Evolutionary conservation across 371 early-diverging fungal species (phyloP), one percentile per base, ranked within the genome.

Genomic region (Globomyces sp.): DNA sequence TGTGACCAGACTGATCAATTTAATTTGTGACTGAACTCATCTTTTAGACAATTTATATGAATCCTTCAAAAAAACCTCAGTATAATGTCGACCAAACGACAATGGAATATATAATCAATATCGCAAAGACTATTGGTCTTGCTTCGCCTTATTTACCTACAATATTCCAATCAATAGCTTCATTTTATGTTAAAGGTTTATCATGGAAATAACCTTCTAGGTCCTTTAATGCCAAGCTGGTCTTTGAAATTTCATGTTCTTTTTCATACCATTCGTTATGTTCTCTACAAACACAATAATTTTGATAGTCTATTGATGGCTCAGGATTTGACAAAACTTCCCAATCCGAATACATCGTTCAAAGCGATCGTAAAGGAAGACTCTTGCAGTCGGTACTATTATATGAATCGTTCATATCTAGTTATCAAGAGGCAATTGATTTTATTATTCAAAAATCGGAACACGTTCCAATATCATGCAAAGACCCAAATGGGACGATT

Each of bases 401-500:
- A 24, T 24, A 24, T 24, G 24, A 24, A 24, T 24, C 24, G 24
- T n/a, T n/a, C n/a, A 34, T 49, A 34, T 34, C 49, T n/a, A 60
- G 36, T 37, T 4, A 41, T 4, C 61, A 46, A 37, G 46, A 48
- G 41, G 61, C 61, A 24, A 50, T 60, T 11, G 61, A 60, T 48
- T 60, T 60, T 13, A 60, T 60, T 36, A 24, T 60, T 36, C 37
- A 36, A 24, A 36, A 40, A 5, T 39, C 40, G 37, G 48, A 50
- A 13, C 61, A 60, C 44, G 48, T 60, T 36, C 61, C 61, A 9
- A 44, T 41, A 46, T 39, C 39, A 9, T 40, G 43, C 36, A 46
- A 50, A 60, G 44, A 41, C 44, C 36, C 50, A 11, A 44, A 60
- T 37, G 41, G 50, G 34, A 9, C 41, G 50, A 60, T 60, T 60